These are phyloP conservation scores for Collybia sordida DNA, from an alignment of 768 basidiomycete genomes.

Conservation along the genomic window DNA sequence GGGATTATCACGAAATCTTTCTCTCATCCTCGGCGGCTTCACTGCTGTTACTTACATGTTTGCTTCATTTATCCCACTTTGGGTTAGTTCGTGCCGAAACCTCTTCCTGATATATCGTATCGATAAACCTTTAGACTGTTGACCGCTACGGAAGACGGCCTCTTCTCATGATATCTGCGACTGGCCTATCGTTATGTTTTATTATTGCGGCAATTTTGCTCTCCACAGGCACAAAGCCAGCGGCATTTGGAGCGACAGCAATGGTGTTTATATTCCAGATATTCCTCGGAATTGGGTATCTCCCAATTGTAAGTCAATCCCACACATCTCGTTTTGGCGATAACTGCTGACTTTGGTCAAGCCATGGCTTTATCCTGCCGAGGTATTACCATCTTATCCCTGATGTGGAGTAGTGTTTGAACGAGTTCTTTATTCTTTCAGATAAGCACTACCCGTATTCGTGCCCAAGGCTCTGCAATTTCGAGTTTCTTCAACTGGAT, in stretches of 20 bases:
- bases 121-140: conserved; percentile 26
- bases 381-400: conserved; percentile 10
- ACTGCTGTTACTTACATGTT: conserved; percentile 39
- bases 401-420: too few species aligned
- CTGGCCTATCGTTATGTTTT: conserved; percentile 36
- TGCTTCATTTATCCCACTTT: conserved; percentile 39
- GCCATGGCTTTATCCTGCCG: conserved; percentile 37
- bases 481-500: conserved; percentile 33
- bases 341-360: not conserved
- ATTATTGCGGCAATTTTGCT: conserved; percentile 33
- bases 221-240: conserved; percentile 29
- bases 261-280: conserved; percentile 43
- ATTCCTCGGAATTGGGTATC: conserved; percentile 36
- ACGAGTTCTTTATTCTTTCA: not conserved
- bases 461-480: conserved; percentile 31
- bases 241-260: conserved; percentile 35
- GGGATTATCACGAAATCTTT: conserved; percentile 37
- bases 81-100: conserved; percentile 19
- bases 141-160: conserved; percentile 38
- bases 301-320: conserved; percentile 31
- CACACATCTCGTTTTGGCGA: not conserved
- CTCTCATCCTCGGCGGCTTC: conserved; percentile 38
- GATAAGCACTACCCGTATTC: conserved; percentile 39
- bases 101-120: not conserved
- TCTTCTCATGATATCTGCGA: conserved; percentile 35